Evolutionary conservation across 1,284 basidiomycete genomes (phyloP).

Genomic region (Mycena sp.): DNA sequence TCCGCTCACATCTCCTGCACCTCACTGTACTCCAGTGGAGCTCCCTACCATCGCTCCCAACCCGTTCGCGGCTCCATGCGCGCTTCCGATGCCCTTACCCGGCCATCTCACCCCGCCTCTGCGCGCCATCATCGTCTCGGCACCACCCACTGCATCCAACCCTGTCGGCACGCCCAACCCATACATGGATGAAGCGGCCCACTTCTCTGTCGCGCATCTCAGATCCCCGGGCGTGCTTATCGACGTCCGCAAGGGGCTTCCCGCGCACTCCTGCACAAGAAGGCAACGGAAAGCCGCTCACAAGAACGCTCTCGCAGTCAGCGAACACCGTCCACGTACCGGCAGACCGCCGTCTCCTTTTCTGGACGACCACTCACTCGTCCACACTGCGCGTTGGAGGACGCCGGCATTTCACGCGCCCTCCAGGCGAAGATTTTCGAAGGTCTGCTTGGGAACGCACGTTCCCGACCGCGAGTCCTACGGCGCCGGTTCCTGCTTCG

Average conservation of each 20-base stretch:
- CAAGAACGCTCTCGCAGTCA: not conserved
- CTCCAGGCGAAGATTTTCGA: not conserved
- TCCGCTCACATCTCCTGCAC: too few relatives aligned
- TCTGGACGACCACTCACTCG: conserved; percentile 13
- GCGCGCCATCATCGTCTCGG: too few relatives aligned
- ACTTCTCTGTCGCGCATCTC: not conserved
- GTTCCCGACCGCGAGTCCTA: conserved; percentile 37
- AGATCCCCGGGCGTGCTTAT: not conserved
- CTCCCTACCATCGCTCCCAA: too few relatives aligned
- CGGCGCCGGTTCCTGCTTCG: conserved; percentile 44
- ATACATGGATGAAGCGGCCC: not conserved
- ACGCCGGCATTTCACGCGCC: not conserved
- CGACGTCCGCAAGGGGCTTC: not conserved
- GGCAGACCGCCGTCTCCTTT: conserved; percentile 5
- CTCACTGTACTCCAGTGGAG: too few relatives aligned
- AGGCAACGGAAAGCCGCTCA: not conserved
- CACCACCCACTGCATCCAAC: too few relatives aligned
- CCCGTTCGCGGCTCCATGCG: too few relatives aligned
- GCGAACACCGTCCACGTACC: conserved; percentile 17
- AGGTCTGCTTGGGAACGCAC: conserved; percentile 2
- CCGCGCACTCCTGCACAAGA: not conserved
- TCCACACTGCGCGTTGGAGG: not conserved
- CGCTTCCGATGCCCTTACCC: too few relatives aligned
- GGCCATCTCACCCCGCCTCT: too few relatives aligned
- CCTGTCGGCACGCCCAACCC: too few relatives aligned